Evolutionary conservation across 768 basidiomycete species (phyloP), one percentile per base, ranked within the genome.

Genomic region (Strobilomyces dryophilus): DNA sequence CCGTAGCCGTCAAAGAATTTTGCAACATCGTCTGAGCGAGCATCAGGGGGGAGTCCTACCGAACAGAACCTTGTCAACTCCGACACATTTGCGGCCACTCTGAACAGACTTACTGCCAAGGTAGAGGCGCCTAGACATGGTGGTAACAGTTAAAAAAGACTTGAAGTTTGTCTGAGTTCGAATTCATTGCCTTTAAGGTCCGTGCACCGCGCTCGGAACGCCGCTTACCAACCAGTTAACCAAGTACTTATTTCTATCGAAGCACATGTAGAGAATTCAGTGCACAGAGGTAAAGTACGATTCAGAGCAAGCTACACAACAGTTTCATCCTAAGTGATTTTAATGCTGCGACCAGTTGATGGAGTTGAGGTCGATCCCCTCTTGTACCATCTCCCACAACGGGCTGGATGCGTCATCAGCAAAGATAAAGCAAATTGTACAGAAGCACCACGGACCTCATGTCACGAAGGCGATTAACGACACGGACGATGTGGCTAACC

Each of bases 371-470:
- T 99, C 97, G 54, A 98, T 95, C 40, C 95, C 95, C 68, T 98
- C 97, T 73, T 97, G 93, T 15, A 98, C 95, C 95, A 99, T 98
- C 74, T 99, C 97, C 95, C 95, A 99, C 49, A 99, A 73, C 32
- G 97, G 97, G 65, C 92, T 92, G 26, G 21, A 44, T 45, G 24
- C 29, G 24, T 47, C 29, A 45, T 62, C 27, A 58, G 46, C 29
- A 55, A 47, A 49, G 56, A 31, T n/a, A 51, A 36, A 36, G 17
- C 11, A 52, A 20, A 45, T 47, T 39, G 20, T 51, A 31, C 24
- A 47, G 46, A 41, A 49, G 36, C 24, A 24, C 24, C 29, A 66
- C 78, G 29, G 47, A 85, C 88, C 89, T 95, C 92, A 99, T 93
- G 55, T 99, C 95, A 47, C 95, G 83, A 58, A 99, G 79, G 57